These are phyloP conservation scores for Trichosporon coremiiforme DNA, from an alignment of 1,284 basidiomycete genomes.

Conservation along the genomic window DNA sequence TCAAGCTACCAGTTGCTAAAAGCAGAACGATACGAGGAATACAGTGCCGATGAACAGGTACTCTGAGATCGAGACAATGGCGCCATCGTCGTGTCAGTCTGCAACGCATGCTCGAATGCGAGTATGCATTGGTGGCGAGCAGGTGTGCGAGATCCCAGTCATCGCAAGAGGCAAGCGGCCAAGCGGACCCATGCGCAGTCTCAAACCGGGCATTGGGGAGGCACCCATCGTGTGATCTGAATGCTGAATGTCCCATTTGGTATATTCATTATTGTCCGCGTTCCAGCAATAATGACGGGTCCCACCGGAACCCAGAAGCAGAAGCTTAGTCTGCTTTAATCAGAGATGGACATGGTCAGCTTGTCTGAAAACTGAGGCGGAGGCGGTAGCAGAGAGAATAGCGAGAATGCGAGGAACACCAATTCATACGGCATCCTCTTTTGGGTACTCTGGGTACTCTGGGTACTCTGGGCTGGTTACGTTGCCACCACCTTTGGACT, in stretches of 20 bases:
- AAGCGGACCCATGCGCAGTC: background rate
- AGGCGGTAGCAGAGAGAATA: background rate
- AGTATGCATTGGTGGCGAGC: no score
- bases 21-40: background rate
- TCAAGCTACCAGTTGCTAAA: no score
- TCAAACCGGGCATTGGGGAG: background rate
- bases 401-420: background rate
- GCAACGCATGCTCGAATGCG: no score
- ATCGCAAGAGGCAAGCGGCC: no score
- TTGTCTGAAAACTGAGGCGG: no score
- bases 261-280: background rate
- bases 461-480: background rate
- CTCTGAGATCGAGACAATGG: background rate
- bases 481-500: background rate
- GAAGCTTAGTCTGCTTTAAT: background rate
- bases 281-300: background rate
- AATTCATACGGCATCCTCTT: conserved; percentile 4
- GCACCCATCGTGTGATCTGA: background rate
- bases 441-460: no score
- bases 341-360: background rate
- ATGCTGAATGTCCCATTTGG: background rate
- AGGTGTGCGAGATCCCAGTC: no score
- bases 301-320: background rate
- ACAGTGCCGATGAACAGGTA: background rate
- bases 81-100: background rate